phyloP scores from a whole-genome alignment of 2,329 filamentous ascomycete species.

The Cercospora zeae-maydis region DNA sequence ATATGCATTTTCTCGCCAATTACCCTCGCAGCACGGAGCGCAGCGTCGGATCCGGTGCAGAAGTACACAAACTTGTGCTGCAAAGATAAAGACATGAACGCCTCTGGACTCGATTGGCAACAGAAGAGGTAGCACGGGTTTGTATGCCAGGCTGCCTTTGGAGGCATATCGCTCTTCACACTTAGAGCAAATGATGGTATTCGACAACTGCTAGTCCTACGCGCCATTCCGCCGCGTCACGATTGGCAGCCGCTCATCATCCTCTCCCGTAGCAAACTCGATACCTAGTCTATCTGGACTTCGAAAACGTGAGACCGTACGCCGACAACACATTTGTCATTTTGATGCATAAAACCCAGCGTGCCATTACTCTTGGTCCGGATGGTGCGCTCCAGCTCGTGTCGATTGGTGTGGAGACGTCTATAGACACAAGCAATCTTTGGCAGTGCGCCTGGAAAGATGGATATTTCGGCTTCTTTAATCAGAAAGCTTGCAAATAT shows the following conservation, averaged over 20 bases:
- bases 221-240: background rate
- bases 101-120: no score
- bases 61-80: no score
- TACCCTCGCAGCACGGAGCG: no score
- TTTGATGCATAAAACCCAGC: background rate
- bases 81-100: no score
- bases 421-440: background rate
- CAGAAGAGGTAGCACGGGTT: no score
- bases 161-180: background rate
- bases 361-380: background rate
- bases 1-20: no score
- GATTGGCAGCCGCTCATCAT: background rate
- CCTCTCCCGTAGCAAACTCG: background rate
- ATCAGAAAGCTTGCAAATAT: background rate
- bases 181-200: background rate
- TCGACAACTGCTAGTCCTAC: background rate
- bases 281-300: background rate
- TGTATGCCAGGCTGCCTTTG: background rate
- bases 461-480: background rate
- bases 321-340: background rate
- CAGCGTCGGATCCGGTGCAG: no score
- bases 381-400: background rate
- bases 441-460: background rate
- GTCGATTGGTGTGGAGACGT: background rate
- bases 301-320: background rate